phyloP scores from a whole-genome alignment of 1,139 yeast genomes.

The Candida labiduridarum region DNA sequence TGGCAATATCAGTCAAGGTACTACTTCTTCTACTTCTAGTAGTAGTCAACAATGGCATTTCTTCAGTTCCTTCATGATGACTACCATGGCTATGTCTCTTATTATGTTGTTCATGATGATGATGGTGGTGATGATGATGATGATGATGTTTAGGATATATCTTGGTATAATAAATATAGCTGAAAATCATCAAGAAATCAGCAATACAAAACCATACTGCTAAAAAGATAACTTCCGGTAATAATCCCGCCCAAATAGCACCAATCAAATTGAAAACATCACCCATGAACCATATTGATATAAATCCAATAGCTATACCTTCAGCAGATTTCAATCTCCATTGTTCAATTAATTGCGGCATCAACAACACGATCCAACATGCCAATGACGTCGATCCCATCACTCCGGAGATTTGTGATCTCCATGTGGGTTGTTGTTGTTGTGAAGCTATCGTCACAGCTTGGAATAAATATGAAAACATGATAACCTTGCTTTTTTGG shows the following conservation, averaged over 20 bases:
- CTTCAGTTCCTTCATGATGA: slow-evolving; percentile 10
- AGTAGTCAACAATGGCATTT: slow-evolving; percentile 20
- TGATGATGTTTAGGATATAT: slow-evolving; percentile 42
- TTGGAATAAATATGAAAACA: slow-evolving; percentile 2
- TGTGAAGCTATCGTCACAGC: not conserved
- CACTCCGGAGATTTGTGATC: slow-evolving; percentile 47
- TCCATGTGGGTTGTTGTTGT: not conserved
- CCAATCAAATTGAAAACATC: slow-evolving; percentile 72
- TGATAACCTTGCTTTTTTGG: not conserved
- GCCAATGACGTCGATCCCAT: slow-evolving; percentile 71
- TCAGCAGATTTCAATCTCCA: slow-evolving; percentile 80
- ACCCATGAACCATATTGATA: slow-evolving; percentile 73
- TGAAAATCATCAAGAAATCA: slow-evolving; percentile 60
- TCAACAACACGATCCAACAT: slow-evolving; percentile 78
- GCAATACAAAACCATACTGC: slow-evolving; percentile 79
- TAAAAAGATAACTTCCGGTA: slow-evolving; percentile 69
- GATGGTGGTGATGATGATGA: slow-evolving; percentile 8
- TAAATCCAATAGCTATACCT: slow-evolving; percentile 73
- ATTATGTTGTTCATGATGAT: slow-evolving; percentile 7
- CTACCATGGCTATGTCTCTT: slow-evolving; percentile 2
- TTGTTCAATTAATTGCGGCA: slow-evolving; percentile 82
- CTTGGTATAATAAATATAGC: slow-evolving; percentile 59
- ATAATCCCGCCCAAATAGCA: slow-evolving; percentile 67
- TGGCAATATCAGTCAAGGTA: slow-evolving; percentile 46
- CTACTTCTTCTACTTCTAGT: slow-evolving; percentile 43